Percentiles rank a stretch among this genome's conserved stretches.
Conservation (phyloP, 1,284 basidiomycete species). For the Pseudozyma tsukubaensis region DNA sequence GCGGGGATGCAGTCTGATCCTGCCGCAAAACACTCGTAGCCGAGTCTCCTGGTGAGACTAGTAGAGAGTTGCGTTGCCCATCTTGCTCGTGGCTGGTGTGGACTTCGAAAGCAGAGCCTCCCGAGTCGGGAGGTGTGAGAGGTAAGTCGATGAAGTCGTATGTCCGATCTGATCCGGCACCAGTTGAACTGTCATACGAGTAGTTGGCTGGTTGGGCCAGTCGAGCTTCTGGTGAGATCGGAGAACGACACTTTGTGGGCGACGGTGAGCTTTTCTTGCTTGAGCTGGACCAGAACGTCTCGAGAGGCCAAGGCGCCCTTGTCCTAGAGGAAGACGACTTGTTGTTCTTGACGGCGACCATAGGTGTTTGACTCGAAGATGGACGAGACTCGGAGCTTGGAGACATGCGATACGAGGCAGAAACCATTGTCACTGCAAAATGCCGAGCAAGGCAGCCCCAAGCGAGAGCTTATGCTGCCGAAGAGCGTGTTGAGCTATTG, state of each 20-base stretch:
- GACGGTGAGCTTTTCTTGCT: constrained; percentile 12
- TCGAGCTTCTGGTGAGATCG: constrained; percentile 2
- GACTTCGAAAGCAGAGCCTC: constrained; percentile 28
- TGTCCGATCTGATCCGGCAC: constrained; percentile 15
- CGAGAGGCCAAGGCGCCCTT: constrained; percentile 40
- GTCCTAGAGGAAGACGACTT: constrained; percentile 18
- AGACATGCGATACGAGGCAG: constrained; percentile 9
- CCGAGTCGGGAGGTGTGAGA: constrained; percentile 41
- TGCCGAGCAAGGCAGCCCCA: no score
- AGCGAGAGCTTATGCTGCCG: not conserved
- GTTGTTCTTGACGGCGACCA: constrained; percentile 14
- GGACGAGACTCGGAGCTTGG: constrained; percentile 7
- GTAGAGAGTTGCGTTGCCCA: not conserved
- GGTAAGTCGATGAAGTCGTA: constrained; percentile 31
- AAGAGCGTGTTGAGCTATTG: not conserved
- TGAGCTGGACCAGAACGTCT: constrained; percentile 41
- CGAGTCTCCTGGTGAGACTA: constrained; percentile 6
- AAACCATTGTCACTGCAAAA: constrained; percentile 12
- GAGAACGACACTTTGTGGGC: constrained; percentile 16
- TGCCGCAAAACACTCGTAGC: not conserved
- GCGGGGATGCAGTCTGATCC: constrained; percentile 5
- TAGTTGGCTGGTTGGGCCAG: not conserved
- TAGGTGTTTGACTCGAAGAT: constrained; percentile 4
- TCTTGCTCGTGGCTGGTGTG: not conserved
- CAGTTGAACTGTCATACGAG: constrained; percentile 26